These are phyloP conservation scores for Hypoxylon sp. DNA, from an alignment of 2,329 filamentous ascomycete genomes.

Conservation along the genomic window DNA sequence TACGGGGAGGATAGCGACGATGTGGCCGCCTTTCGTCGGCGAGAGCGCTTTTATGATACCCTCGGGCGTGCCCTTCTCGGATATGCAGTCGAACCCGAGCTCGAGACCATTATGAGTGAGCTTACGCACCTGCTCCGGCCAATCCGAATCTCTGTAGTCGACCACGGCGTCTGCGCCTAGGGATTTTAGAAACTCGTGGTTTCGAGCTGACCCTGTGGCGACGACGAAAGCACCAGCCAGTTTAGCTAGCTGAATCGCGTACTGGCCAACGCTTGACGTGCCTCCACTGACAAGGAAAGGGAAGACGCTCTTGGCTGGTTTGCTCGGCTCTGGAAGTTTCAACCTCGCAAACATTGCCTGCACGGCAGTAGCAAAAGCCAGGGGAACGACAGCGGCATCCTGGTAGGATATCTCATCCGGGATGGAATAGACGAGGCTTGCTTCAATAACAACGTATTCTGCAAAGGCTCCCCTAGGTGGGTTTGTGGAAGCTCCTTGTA, in stretches of 20 bases:
- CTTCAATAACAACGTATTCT: constrained; percentile 51
- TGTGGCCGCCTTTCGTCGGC: constrained; percentile 52
- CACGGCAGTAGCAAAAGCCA: constrained; percentile 63
- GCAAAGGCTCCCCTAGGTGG: constrained; percentile 52
- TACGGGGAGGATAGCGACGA: constrained; percentile 49
- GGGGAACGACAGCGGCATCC: constrained; percentile 50
- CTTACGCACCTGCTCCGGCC: constrained; percentile 71
- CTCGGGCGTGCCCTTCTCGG: constrained; percentile 48
- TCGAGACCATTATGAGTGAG: constrained; percentile 71
- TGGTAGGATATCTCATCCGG: constrained; percentile 50
- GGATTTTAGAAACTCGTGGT: constrained; percentile 48
- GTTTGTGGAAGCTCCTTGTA: constrained; percentile 50
- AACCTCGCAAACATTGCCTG: constrained; percentile 54
- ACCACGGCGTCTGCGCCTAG: constrained; percentile 51
- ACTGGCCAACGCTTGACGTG: constrained; percentile 50
- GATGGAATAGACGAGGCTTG: constrained; percentile 51
- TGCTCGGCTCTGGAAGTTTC: constrained; percentile 52
- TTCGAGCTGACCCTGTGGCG: constrained; percentile 48
- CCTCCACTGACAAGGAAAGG: constrained; percentile 54
- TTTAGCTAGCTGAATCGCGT: constrained; percentile 52
- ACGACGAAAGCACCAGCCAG: constrained; percentile 50
- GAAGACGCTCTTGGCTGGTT: constrained; percentile 51
- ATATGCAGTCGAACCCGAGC: constrained; percentile 53
- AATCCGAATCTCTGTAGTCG: constrained; percentile 61
- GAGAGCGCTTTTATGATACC: constrained; percentile 50